Conservation (phyloP, 2,329 filamentous ascomycete species). For the Aspergillus transmontanensis region DNA sequence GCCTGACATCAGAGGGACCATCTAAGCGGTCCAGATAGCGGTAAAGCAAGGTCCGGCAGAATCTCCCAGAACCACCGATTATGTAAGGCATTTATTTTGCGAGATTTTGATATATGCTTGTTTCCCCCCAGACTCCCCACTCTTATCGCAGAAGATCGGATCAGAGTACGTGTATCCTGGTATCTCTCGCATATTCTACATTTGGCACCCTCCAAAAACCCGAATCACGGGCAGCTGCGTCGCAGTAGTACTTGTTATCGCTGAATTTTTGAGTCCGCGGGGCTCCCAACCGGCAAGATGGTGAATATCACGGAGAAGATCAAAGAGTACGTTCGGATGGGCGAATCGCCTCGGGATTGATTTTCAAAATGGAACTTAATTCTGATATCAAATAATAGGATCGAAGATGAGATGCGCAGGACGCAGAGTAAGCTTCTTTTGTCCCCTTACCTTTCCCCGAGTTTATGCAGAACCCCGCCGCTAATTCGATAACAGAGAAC, state of each 20-base stretch:
- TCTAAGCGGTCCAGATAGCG: background rate
- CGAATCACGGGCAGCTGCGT: background rate
- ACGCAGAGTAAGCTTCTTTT: constrained; percentile 78
- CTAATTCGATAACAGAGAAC: constrained; percentile 69
- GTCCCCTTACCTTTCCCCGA: constrained; percentile 10
- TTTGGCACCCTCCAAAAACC: no score
- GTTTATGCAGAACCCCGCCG: constrained; percentile 27
- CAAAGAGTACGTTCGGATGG: constrained; percentile 73
- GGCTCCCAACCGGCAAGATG: constrained; percentile 60
- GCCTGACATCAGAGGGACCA: background rate
- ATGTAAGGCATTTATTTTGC: constrained; percentile 3
- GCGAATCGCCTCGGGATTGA: constrained; percentile 1
- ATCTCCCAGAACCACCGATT: background rate
- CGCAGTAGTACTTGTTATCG: background rate
- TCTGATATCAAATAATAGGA: constrained; percentile 60
- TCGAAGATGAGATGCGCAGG: constrained; percentile 98
- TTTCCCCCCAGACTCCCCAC: background rate
- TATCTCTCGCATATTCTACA: background rate
- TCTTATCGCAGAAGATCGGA: constrained; percentile 3
- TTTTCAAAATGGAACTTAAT: constrained; percentile 3
- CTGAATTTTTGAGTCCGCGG: constrained; percentile 24
- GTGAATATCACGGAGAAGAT: constrained; percentile 99
- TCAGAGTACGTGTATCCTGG: background rate
- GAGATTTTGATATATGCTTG: constrained; percentile 2
- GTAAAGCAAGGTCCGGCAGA: background rate